These are phyloP conservation scores for Globisporangium spiculum DNA, from an alignment of 352 stramenopile species.

Conservation along the genomic window DNA sequence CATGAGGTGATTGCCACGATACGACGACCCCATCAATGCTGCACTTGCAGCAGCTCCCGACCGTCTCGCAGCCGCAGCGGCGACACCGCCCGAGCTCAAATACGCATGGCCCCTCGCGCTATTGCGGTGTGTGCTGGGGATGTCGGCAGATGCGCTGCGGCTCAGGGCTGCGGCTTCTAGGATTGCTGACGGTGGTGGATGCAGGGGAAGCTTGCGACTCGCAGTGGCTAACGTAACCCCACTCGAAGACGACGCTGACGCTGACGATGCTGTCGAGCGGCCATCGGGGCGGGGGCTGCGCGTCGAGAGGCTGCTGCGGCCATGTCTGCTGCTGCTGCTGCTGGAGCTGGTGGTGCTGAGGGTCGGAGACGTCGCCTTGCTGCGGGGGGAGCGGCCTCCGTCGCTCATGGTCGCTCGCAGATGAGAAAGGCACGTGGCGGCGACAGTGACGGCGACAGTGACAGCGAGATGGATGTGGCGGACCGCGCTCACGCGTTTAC, in stretches of 20 bases:
- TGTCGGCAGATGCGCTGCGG: slow-evolving; percentile 35
- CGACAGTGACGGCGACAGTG: neutral
- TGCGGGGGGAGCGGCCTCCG: slow-evolving; percentile 10
- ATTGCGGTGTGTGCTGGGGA: slow-evolving; percentile 22
- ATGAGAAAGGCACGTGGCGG: slow-evolving; percentile 1
- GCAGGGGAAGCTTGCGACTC: slow-evolving; percentile 1
- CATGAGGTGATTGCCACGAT: slow-evolving; percentile 36
- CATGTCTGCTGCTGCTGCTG: neutral
- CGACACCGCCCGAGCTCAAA: slow-evolving; percentile 16
- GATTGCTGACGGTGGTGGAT: slow-evolving; percentile 6
- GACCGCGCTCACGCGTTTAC: neutral
- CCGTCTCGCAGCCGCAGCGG: slow-evolving; percentile 22
- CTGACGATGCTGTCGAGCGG: slow-evolving; percentile 4
- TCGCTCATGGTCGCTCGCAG: slow-evolving; percentile 18
- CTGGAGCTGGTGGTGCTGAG: neutral
- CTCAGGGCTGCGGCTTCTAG: slow-evolving; percentile 30
- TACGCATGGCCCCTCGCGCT: slow-evolving; percentile 31
- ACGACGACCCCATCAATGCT: slow-evolving; percentile 3
- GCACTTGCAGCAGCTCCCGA: slow-evolving; percentile 8
- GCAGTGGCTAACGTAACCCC: neutral
- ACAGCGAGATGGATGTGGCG: neutral
- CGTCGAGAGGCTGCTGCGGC: neutral
- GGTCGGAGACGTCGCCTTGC: slow-evolving; percentile 6
- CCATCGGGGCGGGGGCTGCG: slow-evolving; percentile 1
- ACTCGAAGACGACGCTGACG: slow-evolving; percentile 5